Percentiles rank a stretch among this genome's conserved stretches.
Evolutionary conservation across 139 green algal species (phyloP).

Genomic region (Tetradesmus obliquus): DNA sequence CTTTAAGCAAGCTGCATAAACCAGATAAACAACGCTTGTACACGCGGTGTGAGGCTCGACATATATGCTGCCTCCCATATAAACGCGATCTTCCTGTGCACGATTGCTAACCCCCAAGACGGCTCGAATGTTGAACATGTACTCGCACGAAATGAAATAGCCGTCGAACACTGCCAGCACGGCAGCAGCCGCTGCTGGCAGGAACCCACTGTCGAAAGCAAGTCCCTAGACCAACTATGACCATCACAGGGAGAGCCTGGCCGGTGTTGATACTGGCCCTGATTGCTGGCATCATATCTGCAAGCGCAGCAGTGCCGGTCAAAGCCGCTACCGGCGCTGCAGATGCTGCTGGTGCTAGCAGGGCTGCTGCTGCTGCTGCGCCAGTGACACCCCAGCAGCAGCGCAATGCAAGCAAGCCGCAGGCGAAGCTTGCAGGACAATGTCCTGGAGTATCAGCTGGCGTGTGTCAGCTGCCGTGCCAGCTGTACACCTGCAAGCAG

Average conservation of each 20-base stretch:
- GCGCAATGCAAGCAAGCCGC: not conserved
- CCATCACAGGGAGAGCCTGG: not conserved
- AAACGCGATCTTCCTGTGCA: not conserved
- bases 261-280: not conserved
- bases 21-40: no score
- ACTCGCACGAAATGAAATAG: not conserved
- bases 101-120: not conserved
- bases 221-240: not conserved
- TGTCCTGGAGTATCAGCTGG: not conserved
- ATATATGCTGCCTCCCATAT: not conserved
- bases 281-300: not conserved
- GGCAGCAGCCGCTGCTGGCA: not conserved
- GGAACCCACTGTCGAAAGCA: not conserved
- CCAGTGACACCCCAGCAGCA: not conserved
- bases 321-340: not conserved
- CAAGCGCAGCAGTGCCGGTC: not conserved
- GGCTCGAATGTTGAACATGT: not conserved
- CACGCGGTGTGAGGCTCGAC: not conserved
- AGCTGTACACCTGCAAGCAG: not conserved
- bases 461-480: not conserved
- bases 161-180: not conserved
- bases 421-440: not conserved
- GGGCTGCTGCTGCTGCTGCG: not conserved
- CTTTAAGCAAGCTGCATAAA: no score
- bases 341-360: constrained; percentile 11